Evolutionary conservation across 2,329 filamentous ascomycete genomes (phyloP).

Genomic region (Paecilomyces dactylethromorphus): DNA sequence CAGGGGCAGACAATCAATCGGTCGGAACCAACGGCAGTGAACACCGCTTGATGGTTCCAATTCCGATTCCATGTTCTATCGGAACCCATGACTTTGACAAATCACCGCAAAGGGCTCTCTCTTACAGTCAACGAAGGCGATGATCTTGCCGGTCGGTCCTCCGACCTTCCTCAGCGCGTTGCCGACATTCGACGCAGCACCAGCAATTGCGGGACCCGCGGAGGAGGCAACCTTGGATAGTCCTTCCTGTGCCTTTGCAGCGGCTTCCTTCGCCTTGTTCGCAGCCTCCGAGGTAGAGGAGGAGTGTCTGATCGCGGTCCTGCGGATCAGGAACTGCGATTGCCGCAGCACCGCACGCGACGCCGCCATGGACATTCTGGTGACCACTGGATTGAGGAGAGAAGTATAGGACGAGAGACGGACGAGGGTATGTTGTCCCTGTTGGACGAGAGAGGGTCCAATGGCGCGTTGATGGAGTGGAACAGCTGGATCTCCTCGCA

Average conservation of each 20-base stretch:
- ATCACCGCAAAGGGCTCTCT: constrained; percentile 3
- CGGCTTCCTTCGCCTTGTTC: constrained; percentile 38
- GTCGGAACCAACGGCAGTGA: background rate
- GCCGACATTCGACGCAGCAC: constrained; percentile 61
- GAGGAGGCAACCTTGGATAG: constrained; percentile 74
- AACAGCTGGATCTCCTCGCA: constrained; percentile 22
- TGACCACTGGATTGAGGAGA: constrained; percentile 18
- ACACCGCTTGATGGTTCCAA: background rate
- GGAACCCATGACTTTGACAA: constrained; percentile 11
- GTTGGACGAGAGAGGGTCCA: constrained; percentile 29
- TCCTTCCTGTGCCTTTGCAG: constrained; percentile 68
- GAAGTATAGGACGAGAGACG: constrained; percentile 19
- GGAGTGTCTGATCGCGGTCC: constrained; percentile 40
- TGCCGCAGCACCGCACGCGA: constrained; percentile 41
- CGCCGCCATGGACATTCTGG: constrained; percentile 38
- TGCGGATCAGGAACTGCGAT: constrained; percentile 41
- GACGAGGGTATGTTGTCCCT: constrained; percentile 18
- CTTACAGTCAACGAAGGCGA: constrained; percentile 83
- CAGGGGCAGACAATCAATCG: background rate
- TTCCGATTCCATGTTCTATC: background rate
- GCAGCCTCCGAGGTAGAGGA: constrained; percentile 41
- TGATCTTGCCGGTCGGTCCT: constrained; percentile 71
- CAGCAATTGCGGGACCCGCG: constrained; percentile 69
- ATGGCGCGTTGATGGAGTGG: constrained; percentile 28
- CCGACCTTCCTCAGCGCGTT: constrained; percentile 69